Conservation (phyloP, 345 rosid genomes). For the Linum tenue region DNA sequence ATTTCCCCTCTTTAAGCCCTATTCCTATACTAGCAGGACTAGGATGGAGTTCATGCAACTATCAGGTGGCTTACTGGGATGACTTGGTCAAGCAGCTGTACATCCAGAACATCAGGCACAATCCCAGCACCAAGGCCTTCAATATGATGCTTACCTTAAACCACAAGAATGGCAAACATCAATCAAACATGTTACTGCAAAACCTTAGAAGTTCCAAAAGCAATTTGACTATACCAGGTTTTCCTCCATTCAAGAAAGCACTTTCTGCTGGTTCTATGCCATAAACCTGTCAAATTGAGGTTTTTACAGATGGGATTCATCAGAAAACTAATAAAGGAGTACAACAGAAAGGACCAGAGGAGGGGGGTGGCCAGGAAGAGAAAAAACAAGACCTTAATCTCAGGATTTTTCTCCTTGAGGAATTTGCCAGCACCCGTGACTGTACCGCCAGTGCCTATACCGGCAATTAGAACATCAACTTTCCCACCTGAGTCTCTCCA, state of each 20-base stretch:
- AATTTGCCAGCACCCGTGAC: slow-evolving; percentile 54
- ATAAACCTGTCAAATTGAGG: slow-evolving; percentile 12
- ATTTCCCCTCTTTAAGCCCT: background rate
- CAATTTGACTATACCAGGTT: slow-evolving; percentile 4
- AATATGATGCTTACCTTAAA: slow-evolving; percentile 40
- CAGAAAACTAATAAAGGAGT: background rate
- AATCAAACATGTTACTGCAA: background rate
- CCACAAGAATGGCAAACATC: background rate
- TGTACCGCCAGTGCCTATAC: slow-evolving; percentile 93
- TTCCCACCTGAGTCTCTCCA: slow-evolving; percentile 72
- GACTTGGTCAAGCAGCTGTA: slow-evolving; percentile 42
- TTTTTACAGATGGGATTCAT: no score
- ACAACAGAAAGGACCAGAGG: background rate
- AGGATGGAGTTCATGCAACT: background rate
- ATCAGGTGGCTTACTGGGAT: slow-evolving; percentile 22
- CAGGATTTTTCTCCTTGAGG: slow-evolving; percentile 53
- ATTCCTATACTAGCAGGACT: background rate
- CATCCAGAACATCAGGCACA: slow-evolving; percentile 34
- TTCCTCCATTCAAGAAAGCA: slow-evolving; percentile 24
- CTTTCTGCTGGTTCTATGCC: slow-evolving; percentile 27
- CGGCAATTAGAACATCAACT: slow-evolving; percentile 51
- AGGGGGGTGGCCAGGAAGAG: background rate
- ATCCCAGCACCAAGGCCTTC: slow-evolving; percentile 55
- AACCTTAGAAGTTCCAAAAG: no score
- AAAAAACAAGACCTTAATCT: slow-evolving; percentile 35